These are phyloP conservation scores for Colletotrichum sp. DNA, from an alignment of 2,329 filamentous ascomycete genomes.

Conservation along the genomic window DNA sequence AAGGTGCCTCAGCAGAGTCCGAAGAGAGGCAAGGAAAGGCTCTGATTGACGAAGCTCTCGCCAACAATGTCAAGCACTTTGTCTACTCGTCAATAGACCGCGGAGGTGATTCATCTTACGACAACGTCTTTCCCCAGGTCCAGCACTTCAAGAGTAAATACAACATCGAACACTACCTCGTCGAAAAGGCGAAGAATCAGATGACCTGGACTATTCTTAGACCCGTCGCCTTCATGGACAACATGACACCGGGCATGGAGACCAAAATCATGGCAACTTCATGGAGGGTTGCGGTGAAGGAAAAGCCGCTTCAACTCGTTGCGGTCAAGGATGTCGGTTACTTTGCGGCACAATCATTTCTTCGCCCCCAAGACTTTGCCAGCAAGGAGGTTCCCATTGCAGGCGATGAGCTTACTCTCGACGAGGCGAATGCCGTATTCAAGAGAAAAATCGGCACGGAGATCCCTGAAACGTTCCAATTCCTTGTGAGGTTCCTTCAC, in stretches of 20 bases:
- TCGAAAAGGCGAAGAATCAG: slow-evolving; percentile 41
- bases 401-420: slow-evolving; percentile 47
- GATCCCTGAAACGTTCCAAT: neutral
- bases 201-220: slow-evolving; percentile 68
- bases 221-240: slow-evolving; percentile 68
- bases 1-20: neutral
- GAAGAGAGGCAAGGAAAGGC: slow-evolving; percentile 57
- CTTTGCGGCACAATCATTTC: slow-evolving; percentile 48
- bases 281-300: slow-evolving; percentile 31
- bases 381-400: slow-evolving; percentile 41
- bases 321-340: slow-evolving; percentile 48
- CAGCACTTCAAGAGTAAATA: slow-evolving; percentile 69
- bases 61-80: slow-evolving; percentile 61
- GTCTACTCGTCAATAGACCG: slow-evolving; percentile 69
- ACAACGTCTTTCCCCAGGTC: slow-evolving; percentile 57
- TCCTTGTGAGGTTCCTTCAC: neutral
- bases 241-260: slow-evolving; percentile 37
- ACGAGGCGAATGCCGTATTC: slow-evolving; percentile 12
- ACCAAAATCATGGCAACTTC: slow-evolving; percentile 38
- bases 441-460: neutral
- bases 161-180: slow-evolving; percentile 65
- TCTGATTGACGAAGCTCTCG: slow-evolving; percentile 62
- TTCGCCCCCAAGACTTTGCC: slow-evolving; percentile 34
- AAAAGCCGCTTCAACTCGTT: slow-evolving; percentile 44
- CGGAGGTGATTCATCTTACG: slow-evolving; percentile 53